Conservation (phyloP, 257 asterid genomes). For the Capsicum chinense region DNA sequence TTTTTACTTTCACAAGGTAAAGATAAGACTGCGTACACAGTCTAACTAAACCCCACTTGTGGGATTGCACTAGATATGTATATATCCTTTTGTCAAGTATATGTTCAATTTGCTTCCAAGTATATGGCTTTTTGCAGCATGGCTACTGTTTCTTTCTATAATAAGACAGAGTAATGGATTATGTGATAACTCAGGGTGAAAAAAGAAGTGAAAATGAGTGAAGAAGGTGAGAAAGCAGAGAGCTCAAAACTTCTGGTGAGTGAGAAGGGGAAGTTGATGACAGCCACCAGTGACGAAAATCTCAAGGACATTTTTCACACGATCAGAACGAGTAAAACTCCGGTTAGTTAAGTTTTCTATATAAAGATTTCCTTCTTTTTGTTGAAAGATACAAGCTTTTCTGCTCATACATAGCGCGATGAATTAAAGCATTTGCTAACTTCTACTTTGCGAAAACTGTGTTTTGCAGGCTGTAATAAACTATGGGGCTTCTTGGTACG, state of each 20-base stretch:
- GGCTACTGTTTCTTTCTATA: not conserved
- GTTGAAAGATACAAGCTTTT: not conserved
- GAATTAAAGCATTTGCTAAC: slow-evolving; percentile 27
- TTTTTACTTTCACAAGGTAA: not conserved
- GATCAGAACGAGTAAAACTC: slow-evolving; percentile 62
- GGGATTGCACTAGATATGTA: not conserved
- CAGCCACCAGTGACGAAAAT: slow-evolving; percentile 63
- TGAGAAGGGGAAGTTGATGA: slow-evolving; percentile 40
- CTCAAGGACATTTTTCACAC: slow-evolving; percentile 65
- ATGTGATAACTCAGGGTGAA: not conserved
- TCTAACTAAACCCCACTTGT: not conserved
- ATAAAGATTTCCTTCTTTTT: not conserved
- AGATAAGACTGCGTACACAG: not conserved
- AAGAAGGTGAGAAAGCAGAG: slow-evolving; percentile 35
- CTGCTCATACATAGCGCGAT: not conserved
- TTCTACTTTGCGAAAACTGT: slow-evolving; percentile 24
- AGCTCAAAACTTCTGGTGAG: slow-evolving; percentile 21
- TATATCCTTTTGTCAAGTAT: not conserved
- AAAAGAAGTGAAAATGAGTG: slow-evolving; percentile 27
- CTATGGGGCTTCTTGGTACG: slow-evolving; percentile 91
- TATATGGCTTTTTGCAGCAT: not conserved
- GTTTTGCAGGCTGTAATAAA: slow-evolving; percentile 79
- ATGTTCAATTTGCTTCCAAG: not conserved
- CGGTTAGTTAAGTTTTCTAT: slow-evolving; percentile 46
- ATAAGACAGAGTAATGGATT: not conserved